Percentiles rank a stretch among this genome's conserved stretches.
Evolutionary conservation across 805 yeast species (phyloP).

Genomic region (Saccharomyces kudriavzevii): DNA sequence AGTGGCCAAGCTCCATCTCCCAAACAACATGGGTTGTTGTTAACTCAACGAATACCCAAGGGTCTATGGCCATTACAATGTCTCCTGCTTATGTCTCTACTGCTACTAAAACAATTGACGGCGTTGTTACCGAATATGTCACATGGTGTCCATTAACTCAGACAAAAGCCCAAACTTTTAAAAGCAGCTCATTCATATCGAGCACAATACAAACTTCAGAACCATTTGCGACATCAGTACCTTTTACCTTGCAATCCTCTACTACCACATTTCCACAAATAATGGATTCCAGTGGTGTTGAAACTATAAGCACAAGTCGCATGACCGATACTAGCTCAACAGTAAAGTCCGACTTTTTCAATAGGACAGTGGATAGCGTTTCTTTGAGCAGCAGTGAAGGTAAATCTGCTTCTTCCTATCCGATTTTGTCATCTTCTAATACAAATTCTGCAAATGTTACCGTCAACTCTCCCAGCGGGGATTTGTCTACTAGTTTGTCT

Average conservation of each 20-base stretch:
- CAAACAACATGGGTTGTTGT: background rate
- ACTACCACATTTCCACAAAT: background rate
- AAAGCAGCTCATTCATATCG: background rate
- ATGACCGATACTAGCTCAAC: background rate
- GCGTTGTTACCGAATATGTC: slow-evolving; percentile 24
- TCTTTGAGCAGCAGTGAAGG: background rate
- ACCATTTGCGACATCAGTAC: background rate
- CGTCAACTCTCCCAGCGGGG: background rate
- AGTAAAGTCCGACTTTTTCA: background rate
- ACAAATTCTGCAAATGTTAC: background rate
- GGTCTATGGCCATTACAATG: background rate
- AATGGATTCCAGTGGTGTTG: background rate
- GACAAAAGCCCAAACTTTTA: background rate
- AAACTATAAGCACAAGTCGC: background rate
- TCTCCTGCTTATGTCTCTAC: slow-evolving; percentile 7
- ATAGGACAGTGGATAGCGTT: background rate
- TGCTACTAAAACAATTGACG: slow-evolving; percentile 18
- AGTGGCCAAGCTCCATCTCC: background rate
- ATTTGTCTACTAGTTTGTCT: background rate
- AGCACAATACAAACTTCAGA: background rate
- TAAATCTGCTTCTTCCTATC: background rate
- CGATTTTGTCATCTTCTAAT: background rate
- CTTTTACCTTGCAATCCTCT: background rate
- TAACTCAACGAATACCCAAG: background rate
- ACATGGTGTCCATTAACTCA: slow-evolving; percentile 33